phyloP scores from a whole-genome alignment of 768 basidiomycete species.

The Naganishia kalamii region DNA sequence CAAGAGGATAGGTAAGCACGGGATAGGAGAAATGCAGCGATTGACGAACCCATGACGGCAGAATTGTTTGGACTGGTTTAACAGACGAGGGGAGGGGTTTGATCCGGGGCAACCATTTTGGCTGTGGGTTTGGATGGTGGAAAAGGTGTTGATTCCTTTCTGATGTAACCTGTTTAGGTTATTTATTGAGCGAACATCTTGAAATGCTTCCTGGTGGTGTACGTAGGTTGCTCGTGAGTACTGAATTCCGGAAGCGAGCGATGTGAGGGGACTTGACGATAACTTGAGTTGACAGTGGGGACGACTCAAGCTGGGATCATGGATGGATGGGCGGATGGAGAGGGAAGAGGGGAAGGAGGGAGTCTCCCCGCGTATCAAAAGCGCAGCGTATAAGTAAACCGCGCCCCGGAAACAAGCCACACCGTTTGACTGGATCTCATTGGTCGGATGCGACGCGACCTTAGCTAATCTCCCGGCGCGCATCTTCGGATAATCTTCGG shows the following conservation, averaged over 20 bases:
- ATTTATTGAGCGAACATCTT: conserved; percentile 4
- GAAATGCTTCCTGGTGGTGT: not conserved
- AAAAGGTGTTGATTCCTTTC: not conserved
- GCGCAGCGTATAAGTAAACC: not conserved
- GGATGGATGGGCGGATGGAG: not conserved
- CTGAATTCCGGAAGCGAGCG: not conserved
- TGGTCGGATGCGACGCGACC: too few relatives aligned
- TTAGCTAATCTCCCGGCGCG: too few relatives aligned
- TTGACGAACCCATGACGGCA: conserved; percentile 13
- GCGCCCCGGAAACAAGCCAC: not conserved
- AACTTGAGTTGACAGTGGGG: not conserved
- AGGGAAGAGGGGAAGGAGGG: not conserved
- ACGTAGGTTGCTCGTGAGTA: not conserved
- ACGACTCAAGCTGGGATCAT: not conserved
- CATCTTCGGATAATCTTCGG: too few relatives aligned
- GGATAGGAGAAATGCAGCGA: not conserved
- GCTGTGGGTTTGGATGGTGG: not conserved
- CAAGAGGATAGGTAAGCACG: not conserved
- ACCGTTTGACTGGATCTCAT: not conserved
- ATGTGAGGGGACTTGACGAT: not conserved
- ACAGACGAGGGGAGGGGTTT: not conserved
- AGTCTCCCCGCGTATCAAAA: too few relatives aligned
- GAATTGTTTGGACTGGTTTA: not conserved
- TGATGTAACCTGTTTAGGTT: not conserved
- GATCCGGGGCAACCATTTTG: conserved; percentile 6